These are phyloP conservation scores for Termitomyces heimii DNA, from an alignment of 768 basidiomycete genomes.

Conservation along the genomic window DNA sequence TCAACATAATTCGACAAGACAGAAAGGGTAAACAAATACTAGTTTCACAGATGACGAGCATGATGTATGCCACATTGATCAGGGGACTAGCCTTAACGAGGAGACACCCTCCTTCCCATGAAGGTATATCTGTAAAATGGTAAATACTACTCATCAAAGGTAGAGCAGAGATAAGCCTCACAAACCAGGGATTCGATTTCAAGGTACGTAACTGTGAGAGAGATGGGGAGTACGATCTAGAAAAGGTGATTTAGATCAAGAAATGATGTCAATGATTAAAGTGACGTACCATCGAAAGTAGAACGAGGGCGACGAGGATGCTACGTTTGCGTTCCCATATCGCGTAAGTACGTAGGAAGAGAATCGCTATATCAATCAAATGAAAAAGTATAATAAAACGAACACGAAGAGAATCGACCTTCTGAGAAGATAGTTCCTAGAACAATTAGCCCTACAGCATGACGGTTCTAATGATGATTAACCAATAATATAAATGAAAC, in stretches of 20 bases:
- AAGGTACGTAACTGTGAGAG: constrained; percentile 23
- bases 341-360: constrained; percentile 38
- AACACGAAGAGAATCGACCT: constrained; percentile 15
- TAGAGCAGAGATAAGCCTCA: constrained; percentile 8
- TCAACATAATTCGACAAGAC: background rate
- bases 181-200: constrained; percentile 30
- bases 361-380: constrained; percentile 21
- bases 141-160: background rate
- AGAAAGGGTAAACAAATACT: constrained; percentile 20
- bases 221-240: constrained; percentile 26
- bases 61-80: constrained; percentile 32
- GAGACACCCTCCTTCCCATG: constrained; percentile 21
- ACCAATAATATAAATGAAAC: constrained; percentile 1
- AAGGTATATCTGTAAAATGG: background rate
- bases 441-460: constrained; percentile 23
- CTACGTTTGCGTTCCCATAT: constrained; percentile 34
- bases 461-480: no score
- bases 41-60: constrained; percentile 33
- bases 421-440: constrained; percentile 32
- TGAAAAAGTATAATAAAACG: background rate
- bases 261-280: background rate
- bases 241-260: background rate
- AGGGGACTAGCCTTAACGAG: constrained; percentile 27
- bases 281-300: constrained; percentile 18
- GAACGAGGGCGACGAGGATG: constrained; percentile 24